Conservation (phyloP, 1,284 basidiomycete species). For the Singerocomus inundabilis region DNA sequence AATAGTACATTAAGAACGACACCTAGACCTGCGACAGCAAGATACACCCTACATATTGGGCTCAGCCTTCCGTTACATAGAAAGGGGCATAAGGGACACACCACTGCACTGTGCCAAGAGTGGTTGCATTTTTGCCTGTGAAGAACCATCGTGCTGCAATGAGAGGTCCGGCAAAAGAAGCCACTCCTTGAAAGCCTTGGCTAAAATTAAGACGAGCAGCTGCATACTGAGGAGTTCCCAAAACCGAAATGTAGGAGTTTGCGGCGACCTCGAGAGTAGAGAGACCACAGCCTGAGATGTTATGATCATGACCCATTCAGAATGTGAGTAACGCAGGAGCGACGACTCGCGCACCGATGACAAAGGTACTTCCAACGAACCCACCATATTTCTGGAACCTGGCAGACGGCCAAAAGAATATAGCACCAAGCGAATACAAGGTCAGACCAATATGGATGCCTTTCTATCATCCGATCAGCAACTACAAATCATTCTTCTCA, state of each 20-base stretch:
- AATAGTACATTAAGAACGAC: constrained; percentile 66
- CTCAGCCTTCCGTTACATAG: constrained; percentile 2
- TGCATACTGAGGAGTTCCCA: constrained; percentile 68
- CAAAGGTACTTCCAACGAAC: constrained; percentile 71
- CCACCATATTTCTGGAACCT: constrained; percentile 66
- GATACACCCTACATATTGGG: constrained; percentile 57
- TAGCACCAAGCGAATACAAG: constrained; percentile 70
- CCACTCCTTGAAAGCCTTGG: constrained; percentile 81
- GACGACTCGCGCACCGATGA: constrained; percentile 46
- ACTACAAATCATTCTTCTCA: background rate
- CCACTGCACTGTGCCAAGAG: constrained; percentile 75
- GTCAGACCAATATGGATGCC: constrained; percentile 68
- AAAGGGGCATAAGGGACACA: constrained; percentile 18
- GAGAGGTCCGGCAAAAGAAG: constrained; percentile 76
- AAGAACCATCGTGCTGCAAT: constrained; percentile 80
- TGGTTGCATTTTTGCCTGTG: constrained; percentile 55
- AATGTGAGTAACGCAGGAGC: background rate
- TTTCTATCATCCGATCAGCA: constrained; percentile 37
- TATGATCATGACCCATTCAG: background rate
- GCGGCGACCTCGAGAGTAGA: constrained; percentile 71
- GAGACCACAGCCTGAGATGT: constrained; percentile 62
- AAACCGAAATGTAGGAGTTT: constrained; percentile 76
- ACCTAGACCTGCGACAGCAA: constrained; percentile 71
- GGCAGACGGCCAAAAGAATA: constrained; percentile 82
- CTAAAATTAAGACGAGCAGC: constrained; percentile 80